A percentile compares a stretch with the other conserved stretches of the same genome.
Conservation (phyloP, 208 protist genomes). For the Leishmania mexicana region DNA sequence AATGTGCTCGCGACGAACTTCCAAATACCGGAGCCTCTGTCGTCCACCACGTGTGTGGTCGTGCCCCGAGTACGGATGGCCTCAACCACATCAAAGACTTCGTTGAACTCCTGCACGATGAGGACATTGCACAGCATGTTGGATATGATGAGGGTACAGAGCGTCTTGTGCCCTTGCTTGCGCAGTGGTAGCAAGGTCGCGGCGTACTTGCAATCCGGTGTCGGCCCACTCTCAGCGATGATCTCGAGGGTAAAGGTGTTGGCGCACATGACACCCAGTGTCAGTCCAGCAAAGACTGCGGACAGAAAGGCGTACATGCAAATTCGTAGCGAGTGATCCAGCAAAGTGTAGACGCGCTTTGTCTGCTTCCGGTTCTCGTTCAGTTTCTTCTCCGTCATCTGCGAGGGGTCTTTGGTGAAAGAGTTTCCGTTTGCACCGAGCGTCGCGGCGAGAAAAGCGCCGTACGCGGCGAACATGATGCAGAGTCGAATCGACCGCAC, state of each 20-base stretch:
- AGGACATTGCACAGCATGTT: slow-evolving; percentile 91
- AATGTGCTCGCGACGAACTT: slow-evolving; percentile 77
- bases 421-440: slow-evolving; percentile 10
- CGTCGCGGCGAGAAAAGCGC: not conserved
- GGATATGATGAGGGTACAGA: slow-evolving; percentile 86
- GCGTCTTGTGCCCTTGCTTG: slow-evolving; percentile 77
- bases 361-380: slow-evolving; percentile 35
- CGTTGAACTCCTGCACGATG: slow-evolving; percentile 78
- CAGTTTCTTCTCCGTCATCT: slow-evolving; percentile 14
- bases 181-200: slow-evolving; percentile 78
- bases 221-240: slow-evolving; percentile 82
- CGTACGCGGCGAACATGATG: slow-evolving; percentile 19
- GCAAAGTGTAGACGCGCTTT: slow-evolving; percentile 67
- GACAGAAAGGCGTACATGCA: slow-evolving; percentile 75
- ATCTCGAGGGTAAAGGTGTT: slow-evolving; percentile 89
- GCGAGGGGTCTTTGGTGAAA: not conserved
- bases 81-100: slow-evolving; percentile 55
- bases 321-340: slow-evolving; percentile 59
- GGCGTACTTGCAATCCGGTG: slow-evolving; percentile 80
- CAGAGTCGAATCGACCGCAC: slow-evolving; percentile 19
- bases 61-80: slow-evolving; percentile 34
- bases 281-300: slow-evolving; percentile 87
- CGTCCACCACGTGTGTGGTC: slow-evolving; percentile 19
- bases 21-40: slow-evolving; percentile 39
- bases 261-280: slow-evolving; percentile 90